Conservation (phyloP, 164 flowering plant species). For the Vitis vinifera region ASM3070453v1 NC_081810.1:7878001-7878500, state of each 20-base stretch:
- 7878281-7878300: constrained; percentile 22
- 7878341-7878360: constrained; percentile 15
- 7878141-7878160: constrained; percentile 19
- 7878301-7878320: constrained; percentile 7
- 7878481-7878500: too few relatives aligned
- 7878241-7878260: constrained; percentile 8
- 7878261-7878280: neutral
- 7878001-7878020: neutral
- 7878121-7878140: constrained; percentile 26
- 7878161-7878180: too few relatives aligned
- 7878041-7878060: neutral
- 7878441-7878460: too few relatives aligned
- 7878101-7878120: constrained; percentile 10
- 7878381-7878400: neutral
- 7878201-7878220: constrained; percentile 13
- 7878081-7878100: neutral
- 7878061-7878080: neutral
- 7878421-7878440: too few relatives aligned
- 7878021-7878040: neutral
- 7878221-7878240: constrained; percentile 27
- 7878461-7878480: too few relatives aligned
- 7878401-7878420: neutral
- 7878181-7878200: neutral
- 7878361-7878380: constrained; percentile 13
- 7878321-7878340: neutral